Evolutionary conservation across 768 basidiomycete genomes (phyloP), one percentile per base, ranked within the genome.

Genomic region (Coprinopsis strossmayeri): DNA sequence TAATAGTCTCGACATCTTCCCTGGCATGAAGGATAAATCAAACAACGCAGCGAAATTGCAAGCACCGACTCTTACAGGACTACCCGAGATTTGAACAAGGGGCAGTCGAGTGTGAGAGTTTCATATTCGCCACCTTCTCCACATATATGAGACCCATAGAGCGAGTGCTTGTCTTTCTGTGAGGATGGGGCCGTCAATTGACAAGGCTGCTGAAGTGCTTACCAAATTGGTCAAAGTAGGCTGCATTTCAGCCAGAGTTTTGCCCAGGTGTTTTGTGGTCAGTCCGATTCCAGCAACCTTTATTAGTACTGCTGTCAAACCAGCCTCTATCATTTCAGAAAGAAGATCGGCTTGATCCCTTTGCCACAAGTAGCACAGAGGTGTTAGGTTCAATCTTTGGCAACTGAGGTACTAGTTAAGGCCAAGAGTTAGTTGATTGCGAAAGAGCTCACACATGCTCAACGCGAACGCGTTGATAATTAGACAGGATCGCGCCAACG

Each of bases 51-150:
- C 3, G 30, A 7, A 11, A 46, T 37, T 38, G 38, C 11, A 27
- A 7, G 1, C 9, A 21, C 18, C 28, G 2, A 2, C n/a, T 57
- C 84, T 57, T 56, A 91, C 83, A 97, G 61, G 5, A 69, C 61
- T 28, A 99, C 84, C 9, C 76, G 72, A 32, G 76, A 74, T 55
- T 90, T 89, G 77, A 94, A 98, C 11, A 95, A 59, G 0, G 94
- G 90, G 52, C 87, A 88, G 55, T 96, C 90, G 11, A 93, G 69
- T 1, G 95, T 97, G 49, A 98, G 70, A 0, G 86, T 90, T 62
- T 99, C 96, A 64, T 97, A 99, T 68, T 99, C 96, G 1, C 96
- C 96, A 1, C 96, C 96, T 68, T 99, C 96, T 9, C 96, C 96
- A 53, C 95, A 97, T 1, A 95, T 77, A 61, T 99, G 96, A 0